Evolutionary conservation across 805 yeast genomes (phyloP).

Genomic region (Pichia eremophila): DNA sequence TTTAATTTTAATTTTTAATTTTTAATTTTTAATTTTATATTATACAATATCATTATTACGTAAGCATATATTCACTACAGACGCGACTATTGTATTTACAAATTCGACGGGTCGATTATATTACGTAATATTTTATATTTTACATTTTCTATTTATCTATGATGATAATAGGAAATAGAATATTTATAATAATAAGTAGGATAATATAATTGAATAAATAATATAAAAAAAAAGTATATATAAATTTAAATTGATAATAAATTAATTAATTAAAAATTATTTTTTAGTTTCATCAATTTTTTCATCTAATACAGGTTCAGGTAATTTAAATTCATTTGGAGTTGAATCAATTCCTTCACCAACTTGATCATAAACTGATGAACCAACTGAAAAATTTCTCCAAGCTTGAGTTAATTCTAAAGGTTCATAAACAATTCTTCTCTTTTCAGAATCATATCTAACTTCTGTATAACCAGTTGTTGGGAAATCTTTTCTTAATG

Average conservation of each 20-base stretch:
- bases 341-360: constrained; percentile 79
- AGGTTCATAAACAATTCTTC: constrained; percentile 83
- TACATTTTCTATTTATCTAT: too few species aligned
- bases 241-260: not conserved
- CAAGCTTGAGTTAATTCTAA: constrained; percentile 87
- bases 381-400: constrained; percentile 82
- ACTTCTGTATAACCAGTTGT: constrained; percentile 88
- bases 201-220: too few species aligned
- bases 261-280: not conserved
- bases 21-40: too few species aligned
- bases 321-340: constrained; percentile 74
- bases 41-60: too few species aligned
- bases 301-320: constrained; percentile 65
- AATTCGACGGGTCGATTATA: too few species aligned
- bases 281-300: constrained; percentile 24
- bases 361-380: constrained; percentile 86
- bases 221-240: not conserved
- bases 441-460: constrained; percentile 83
- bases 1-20: too few species aligned
- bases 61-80: too few species aligned
- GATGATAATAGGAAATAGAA: too few species aligned
- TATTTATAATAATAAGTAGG: too few species aligned
- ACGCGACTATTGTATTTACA: too few species aligned
- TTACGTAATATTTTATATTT: too few species aligned
- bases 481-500: constrained; percentile 87